Evolutionary conservation across 305 asterid genomes (phyloP).

Genomic region (Fraxinus nigra): DNA sequence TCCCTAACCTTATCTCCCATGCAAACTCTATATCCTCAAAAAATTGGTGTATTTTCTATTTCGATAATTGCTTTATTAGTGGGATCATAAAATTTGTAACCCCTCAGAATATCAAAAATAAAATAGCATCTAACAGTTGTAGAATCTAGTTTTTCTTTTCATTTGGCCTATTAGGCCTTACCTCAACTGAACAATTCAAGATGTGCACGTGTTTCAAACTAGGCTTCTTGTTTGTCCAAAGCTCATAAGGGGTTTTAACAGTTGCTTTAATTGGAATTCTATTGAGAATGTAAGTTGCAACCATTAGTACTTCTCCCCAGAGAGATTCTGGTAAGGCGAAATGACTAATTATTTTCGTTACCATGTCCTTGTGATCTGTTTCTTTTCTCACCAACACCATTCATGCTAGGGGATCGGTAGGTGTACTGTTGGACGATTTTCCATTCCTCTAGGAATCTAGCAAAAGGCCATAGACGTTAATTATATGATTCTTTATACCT

Average conservation of each 20-base stretch:
- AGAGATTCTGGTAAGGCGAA: background rate
- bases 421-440: no score
- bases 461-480: no score
- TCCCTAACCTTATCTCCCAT: no score
- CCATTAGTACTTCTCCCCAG: background rate
- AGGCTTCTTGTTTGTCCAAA: background rate
- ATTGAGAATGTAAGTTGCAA: background rate
- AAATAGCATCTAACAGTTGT: background rate
- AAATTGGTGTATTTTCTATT: no score
- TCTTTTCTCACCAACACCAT: no score
- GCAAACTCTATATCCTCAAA: no score
- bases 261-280: no score
- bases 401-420: no score
- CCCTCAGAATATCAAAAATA: background rate
- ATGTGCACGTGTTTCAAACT: background rate
- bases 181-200: background rate
- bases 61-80: background rate
- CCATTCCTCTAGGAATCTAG: no score
- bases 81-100: background rate
- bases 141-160: no score
- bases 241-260: background rate
- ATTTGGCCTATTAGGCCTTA: background rate
- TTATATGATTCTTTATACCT: no score
- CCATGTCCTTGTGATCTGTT: background rate
- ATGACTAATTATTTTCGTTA: background rate